A percentile compares a stretch with the other conserved stretches of the same genome.
phyloP scores from a whole-genome alignment of 768 basidiomycete species.

The Rhodotorula toruloides region DNA sequence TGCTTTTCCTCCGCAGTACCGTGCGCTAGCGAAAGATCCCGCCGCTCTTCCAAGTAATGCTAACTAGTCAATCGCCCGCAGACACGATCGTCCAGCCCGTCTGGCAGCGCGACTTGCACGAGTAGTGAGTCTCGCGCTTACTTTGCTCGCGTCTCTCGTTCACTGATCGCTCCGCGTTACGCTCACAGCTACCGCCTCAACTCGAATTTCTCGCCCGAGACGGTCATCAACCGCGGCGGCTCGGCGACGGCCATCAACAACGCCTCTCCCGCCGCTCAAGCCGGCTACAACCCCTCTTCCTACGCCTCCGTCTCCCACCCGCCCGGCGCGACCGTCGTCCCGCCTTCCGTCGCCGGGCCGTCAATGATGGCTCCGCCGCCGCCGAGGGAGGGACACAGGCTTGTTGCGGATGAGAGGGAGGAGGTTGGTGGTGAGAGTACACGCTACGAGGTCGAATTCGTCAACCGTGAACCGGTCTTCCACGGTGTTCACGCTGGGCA shows the following conservation, averaged over 20 bases:
- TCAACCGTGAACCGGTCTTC: conserved; percentile 25
- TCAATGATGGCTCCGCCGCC: not conserved
- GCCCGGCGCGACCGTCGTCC: not conserved
- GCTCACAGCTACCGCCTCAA: conserved; percentile 7
- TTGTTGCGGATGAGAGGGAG: conserved; percentile 3
- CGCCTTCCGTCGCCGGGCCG: not conserved
- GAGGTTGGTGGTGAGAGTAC: conserved; percentile 2
- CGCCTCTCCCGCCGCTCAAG: conserved; percentile 11
- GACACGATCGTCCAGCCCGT: conserved; percentile 31
- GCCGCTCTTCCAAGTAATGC: too few relatives aligned
- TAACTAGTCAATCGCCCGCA: not conserved
- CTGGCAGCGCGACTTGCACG: conserved; percentile 34
- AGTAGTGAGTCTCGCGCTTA: conserved; percentile 5
- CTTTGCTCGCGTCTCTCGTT: not conserved
- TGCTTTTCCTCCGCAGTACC: not conserved
- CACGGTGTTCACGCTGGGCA: too few relatives aligned
- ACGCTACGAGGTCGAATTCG: conserved; percentile 22
- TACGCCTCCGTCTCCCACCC: not conserved
- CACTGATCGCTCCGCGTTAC: too few relatives aligned
- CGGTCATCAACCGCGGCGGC: not conserved
- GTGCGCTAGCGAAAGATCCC: too few relatives aligned
- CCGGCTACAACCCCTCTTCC: not conserved
- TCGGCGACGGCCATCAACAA: conserved; percentile 1
- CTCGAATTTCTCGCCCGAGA: conserved; percentile 13
- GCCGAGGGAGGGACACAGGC: conserved; percentile 12